Evolutionary conservation across 1,139 yeast genomes (phyloP).

Genomic region (Kazachstania sp.): DNA sequence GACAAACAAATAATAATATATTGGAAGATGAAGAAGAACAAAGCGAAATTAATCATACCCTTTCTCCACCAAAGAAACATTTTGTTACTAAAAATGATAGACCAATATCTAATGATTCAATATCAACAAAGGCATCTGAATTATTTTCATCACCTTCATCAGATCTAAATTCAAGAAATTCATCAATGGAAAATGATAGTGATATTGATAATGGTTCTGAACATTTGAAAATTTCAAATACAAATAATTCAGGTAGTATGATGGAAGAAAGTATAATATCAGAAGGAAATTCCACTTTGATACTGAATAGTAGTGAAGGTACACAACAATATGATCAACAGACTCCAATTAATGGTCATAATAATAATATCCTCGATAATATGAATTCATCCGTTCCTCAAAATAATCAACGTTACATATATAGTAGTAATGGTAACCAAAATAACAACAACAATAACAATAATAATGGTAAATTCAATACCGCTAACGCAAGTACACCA

Average conservation of each 20-base stretch:
- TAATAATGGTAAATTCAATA: background rate
- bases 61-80: conserved; percentile 23
- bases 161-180: conserved; percentile 8
- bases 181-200: conserved; percentile 11
- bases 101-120: conserved; percentile 30
- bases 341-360: background rate
- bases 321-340: background rate
- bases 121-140: conserved; percentile 25
- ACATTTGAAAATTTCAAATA: background rate
- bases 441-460: background rate
- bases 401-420: background rate
- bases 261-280: conserved; percentile 5
- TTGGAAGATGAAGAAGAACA: background rate
- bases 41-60: conserved; percentile 1
- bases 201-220: background rate
- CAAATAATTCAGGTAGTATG: background rate
- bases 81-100: conserved; percentile 17
- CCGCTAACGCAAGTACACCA: conserved; percentile 3
- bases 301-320: background rate
- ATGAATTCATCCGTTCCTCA: background rate
- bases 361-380: background rate
- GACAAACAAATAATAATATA: background rate
- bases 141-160: conserved; percentile 22
- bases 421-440: background rate
- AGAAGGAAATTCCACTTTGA: conserved; percentile 4